A percentile compares a stretch with the other conserved stretches of the same genome.
Evolutionary conservation across 192 early-diverging fungal genomes (phyloP).

Genomic region (Oehlia diaphana): DNA sequence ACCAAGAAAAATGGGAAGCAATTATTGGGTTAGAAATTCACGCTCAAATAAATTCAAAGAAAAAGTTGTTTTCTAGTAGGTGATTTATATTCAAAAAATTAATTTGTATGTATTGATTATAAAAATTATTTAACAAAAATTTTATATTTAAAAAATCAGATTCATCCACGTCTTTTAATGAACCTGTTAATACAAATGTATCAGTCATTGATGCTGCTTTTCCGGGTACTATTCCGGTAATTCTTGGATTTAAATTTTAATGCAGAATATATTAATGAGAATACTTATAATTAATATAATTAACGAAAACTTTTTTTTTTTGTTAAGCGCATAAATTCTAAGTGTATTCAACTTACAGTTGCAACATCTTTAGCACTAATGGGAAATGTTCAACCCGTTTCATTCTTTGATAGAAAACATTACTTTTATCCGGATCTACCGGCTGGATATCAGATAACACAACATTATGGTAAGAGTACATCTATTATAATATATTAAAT

Average conservation of each 20-base stretch:
- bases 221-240: constrained; percentile 83
- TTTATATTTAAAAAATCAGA: constrained; percentile 18
- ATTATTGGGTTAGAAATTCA: constrained; percentile 93
- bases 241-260: not conserved
- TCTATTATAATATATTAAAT: not conserved
- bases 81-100: not conserved
- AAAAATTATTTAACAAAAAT: not conserved
- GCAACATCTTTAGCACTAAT: constrained; percentile 71
- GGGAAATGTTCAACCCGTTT: constrained; percentile 60
- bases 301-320: not conserved
- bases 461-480: constrained; percentile 60
- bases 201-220: constrained; percentile 78
- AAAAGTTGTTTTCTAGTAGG: constrained; percentile 85
- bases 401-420: constrained; percentile 91
- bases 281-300: not conserved
- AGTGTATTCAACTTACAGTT: constrained; percentile 73
- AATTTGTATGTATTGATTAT: not conserved
- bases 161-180: constrained; percentile 52
- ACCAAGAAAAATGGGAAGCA: constrained; percentile 52
- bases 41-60: constrained; percentile 68
- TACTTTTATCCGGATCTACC: constrained; percentile 96
- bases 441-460: constrained; percentile 94
- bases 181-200: constrained; percentile 74
- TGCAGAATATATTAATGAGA: not conserved
- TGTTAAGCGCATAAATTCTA: constrained; percentile 62